Evolutionary conservation across 2,329 filamentous ascomycete genomes (phyloP).

Genomic region (Trichoderma endophyticum): DNA sequence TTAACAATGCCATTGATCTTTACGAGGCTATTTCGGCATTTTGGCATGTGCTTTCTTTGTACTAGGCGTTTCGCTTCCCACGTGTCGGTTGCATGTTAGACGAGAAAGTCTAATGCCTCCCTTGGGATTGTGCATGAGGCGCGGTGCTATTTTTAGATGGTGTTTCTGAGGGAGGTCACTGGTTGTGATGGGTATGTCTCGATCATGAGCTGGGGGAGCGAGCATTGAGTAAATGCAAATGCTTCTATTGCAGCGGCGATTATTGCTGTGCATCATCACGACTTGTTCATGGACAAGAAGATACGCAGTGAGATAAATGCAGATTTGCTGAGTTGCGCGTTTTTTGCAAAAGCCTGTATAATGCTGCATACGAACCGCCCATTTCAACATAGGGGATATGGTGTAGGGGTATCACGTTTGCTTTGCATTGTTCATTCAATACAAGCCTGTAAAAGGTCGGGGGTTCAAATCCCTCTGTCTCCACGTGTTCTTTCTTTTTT

Average conservation of each 20-base stretch:
- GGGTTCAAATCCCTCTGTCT: constrained; percentile 21
- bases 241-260: not conserved
- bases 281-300: not conserved
- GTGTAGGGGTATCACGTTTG: constrained; percentile 20
- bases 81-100: not conserved
- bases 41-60: not conserved
- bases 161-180: not conserved
- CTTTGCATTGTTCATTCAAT: constrained; percentile 19
- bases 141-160: not conserved
- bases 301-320: not conserved
- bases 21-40: not conserved
- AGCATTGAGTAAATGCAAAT: not conserved
- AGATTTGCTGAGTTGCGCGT: not conserved
- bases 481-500: constrained; percentile 7
- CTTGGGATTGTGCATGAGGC: not conserved
- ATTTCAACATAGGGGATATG: constrained; percentile 16
- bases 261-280: not conserved
- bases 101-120: not conserved
- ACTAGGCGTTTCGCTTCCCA: not conserved
- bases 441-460: constrained; percentile 19
- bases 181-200: not conserved
- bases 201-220: not conserved
- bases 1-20: not conserved
- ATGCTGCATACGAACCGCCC: not conserved
- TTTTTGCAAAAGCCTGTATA: not conserved